phyloP scores from a whole-genome alignment of 2,329 filamentous ascomycete genomes.

The Pseudogymnoascus sp. region DNA sequence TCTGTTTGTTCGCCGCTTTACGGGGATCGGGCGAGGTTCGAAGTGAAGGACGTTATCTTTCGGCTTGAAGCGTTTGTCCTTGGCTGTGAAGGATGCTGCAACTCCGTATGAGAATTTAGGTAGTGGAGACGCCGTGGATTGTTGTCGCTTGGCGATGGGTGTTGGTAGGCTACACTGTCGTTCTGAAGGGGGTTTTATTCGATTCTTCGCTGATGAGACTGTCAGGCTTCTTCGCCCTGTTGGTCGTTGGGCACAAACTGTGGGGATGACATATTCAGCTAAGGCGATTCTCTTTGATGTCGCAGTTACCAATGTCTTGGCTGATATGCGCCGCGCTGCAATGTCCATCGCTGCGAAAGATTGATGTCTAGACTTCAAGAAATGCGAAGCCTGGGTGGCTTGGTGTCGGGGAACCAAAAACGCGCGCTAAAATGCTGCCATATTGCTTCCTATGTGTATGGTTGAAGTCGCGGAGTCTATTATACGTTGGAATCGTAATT shows the following conservation, averaged over 20 bases:
- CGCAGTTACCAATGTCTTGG: neutral
- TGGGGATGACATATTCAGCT: neutral
- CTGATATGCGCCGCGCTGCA: conserved; percentile 5
- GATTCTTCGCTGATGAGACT: neutral
- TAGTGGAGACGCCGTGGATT: neutral
- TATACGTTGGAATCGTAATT: neutral
- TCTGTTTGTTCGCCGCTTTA: neutral
- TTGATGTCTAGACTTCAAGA: neutral
- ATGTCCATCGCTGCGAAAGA: conserved; percentile 3
- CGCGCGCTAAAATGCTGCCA: conserved; percentile 5
- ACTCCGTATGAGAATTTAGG: conserved; percentile 55
- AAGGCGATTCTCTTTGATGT: neutral
- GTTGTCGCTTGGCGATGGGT: neutral
- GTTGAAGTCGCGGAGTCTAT: neutral
- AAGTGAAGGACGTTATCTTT: conserved; percentile 66
- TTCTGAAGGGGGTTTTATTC: neutral
- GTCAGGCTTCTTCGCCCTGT: neutral
- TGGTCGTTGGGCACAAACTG: neutral
- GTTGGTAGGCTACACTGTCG: neutral
- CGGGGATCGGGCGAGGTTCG: conserved; percentile 39
- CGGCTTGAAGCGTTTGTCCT: conserved; percentile 60
- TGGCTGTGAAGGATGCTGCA: conserved; percentile 68
- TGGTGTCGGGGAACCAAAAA: neutral
- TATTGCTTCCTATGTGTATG: neutral
- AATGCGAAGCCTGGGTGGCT: neutral